phyloP scores from a whole-genome alignment of 257 asterid genomes.

The Solanum virginianum region DNA sequence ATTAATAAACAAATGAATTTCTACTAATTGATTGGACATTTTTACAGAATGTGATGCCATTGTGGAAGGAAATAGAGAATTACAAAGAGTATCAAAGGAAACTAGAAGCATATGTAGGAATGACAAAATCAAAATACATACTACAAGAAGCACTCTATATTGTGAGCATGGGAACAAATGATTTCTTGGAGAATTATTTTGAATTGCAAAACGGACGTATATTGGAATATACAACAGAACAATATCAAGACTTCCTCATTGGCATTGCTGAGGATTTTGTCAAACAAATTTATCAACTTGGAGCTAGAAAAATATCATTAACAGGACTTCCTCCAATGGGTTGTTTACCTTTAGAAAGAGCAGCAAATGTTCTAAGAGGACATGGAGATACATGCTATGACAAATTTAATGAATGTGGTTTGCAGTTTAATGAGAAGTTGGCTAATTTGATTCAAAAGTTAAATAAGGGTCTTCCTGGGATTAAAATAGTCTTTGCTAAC shows the following conservation, averaged over 20 bases:
- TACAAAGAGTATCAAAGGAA: constrained; percentile 55
- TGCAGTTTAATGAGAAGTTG: constrained; percentile 44
- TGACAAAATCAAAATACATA: constrained; percentile 20
- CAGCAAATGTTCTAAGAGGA: constrained; percentile 47
- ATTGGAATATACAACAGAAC: constrained; percentile 44
- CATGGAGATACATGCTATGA: constrained; percentile 52
- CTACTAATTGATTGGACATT: too few relatives aligned
- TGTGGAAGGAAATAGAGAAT: constrained; percentile 80
- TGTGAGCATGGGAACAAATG: constrained; percentile 82
- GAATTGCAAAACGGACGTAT: constrained; percentile 25
- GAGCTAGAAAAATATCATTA: constrained; percentile 62
- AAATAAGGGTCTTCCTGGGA: constrained; percentile 48
- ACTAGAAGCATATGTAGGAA: constrained; percentile 41
- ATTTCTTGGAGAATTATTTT: constrained; percentile 79
- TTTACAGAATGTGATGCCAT: constrained; percentile 67
- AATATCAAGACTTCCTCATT: constrained; percentile 35
- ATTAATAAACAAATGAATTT: too few relatives aligned
- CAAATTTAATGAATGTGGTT: constrained; percentile 45
- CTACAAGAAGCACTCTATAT: constrained; percentile 51
- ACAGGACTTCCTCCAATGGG: constrained; percentile 93
- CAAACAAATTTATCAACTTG: constrained; percentile 38
- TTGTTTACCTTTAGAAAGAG: constrained; percentile 74
- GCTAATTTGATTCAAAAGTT: constrained; percentile 26
- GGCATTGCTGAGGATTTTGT: constrained; percentile 43
- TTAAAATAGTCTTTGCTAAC: constrained; percentile 38